Evolutionary conservation across 2,329 filamentous ascomycete genomes (phyloP), one percentile per base, ranked within the genome.

Genomic region (Aspergillus fischeri): DNA sequence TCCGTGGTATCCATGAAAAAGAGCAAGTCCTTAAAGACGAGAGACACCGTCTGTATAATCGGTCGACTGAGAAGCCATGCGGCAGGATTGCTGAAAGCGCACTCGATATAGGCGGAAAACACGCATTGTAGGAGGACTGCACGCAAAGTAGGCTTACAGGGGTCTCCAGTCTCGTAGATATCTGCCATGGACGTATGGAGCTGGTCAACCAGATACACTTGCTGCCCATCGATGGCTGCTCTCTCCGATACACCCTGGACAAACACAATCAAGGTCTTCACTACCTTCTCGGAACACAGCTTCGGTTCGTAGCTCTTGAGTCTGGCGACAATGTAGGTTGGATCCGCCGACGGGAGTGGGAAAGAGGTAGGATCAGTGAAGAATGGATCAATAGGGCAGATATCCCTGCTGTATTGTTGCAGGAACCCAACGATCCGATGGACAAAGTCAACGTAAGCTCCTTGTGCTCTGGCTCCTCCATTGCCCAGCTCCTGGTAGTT

Each of bases 321-420:
- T 56, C 80, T 80, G 8, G 83, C 84, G 4, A 86, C 80, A 25
- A 88, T 83, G 65, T 87, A 88, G 0, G 78, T 81, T 1, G 85
- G 85, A 64, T 88, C 85, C 1, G 73, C 75, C 2, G 78, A 77
- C 5, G 85, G 85, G 4, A 87, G 73, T 2, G 85, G 85, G 65
- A 88, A 88, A 0, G 79, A 77, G 1, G 77, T 73, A 1, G 84
- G 83, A 61, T 86, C 81, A 1, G 80, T 85, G 69, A 86, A 87
- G 74, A 86, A 87, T 1, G 73, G 68, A 54, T 86, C 79, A 17
- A 87, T 75, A 0, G 78, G 75, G 60, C 78, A 80, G 32, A 86
- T 84, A 20, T 70, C 81, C 32, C 78, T 75, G 1, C 81, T 81
- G 61, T 87, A 81, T 63, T 88, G 83, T 63, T 87, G 85, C 49